A percentile compares a stretch with the other conserved stretches of the same genome.
These are phyloP conservation scores for Collariella sp. DNA, from an alignment of 495 filamentous ascomycete species.

Conservation along the genomic window DNA sequence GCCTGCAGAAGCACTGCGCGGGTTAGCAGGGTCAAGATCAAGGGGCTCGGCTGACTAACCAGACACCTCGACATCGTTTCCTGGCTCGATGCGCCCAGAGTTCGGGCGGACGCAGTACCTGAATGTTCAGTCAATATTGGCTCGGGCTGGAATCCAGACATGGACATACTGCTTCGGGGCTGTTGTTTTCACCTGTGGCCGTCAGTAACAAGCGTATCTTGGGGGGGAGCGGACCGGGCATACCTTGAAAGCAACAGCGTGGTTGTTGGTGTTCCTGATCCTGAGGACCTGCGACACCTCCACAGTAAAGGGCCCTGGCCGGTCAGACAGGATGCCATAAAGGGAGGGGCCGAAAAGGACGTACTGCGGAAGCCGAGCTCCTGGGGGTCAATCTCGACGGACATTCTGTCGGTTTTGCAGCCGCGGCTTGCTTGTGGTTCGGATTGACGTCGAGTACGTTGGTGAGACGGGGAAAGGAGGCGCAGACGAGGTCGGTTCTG, in stretches of 20 bases:
- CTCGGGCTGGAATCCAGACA: not conserved
- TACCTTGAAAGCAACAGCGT: slow-evolving; percentile 94
- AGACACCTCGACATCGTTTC: slow-evolving; percentile 81
- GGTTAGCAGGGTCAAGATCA: not conserved
- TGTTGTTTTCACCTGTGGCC: slow-evolving; percentile 88
- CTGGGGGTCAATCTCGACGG: slow-evolving; percentile 79
- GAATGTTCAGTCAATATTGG: slow-evolving; percentile 15
- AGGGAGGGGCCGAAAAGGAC: slow-evolving; percentile 25
- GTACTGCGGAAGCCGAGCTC: slow-evolving; percentile 91
- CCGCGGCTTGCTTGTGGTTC: not conserved
- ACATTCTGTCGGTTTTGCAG: slow-evolving; percentile 53
- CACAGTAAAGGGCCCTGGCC: slow-evolving; percentile 77
- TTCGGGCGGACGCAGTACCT: slow-evolving; percentile 98
- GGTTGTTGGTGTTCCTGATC: slow-evolving; percentile 67
- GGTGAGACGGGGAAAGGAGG: not conserved
- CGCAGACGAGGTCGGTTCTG: no score
- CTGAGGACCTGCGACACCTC: slow-evolving; percentile 81
- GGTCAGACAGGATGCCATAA: slow-evolving; percentile 16
- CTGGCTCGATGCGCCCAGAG: slow-evolving; percentile 86
- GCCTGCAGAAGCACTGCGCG: slow-evolving; percentile 80
- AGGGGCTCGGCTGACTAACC: slow-evolving; percentile 46
- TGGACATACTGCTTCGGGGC: slow-evolving; percentile 89
- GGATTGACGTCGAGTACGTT: not conserved
- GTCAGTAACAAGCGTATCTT: not conserved
- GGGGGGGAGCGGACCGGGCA: slow-evolving; percentile 10